Conservation (phyloP, 148 eudicot genomes). For the Nepenthes gracilis region DNA sequence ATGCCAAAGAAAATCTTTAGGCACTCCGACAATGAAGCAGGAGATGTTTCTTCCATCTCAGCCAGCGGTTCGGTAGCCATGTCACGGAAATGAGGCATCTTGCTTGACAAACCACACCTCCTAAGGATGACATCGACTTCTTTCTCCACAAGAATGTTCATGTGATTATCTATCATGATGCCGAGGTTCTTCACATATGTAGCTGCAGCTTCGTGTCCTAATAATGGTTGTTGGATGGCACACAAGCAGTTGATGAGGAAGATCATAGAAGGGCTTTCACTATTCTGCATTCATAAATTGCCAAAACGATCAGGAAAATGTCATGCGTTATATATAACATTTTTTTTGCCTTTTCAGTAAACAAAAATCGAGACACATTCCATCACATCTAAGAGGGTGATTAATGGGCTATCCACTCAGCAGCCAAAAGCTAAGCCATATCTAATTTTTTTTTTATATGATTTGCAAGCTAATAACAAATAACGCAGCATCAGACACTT, state of each 20-base stretch:
- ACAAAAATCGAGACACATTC: too few species aligned
- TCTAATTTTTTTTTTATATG: too few species aligned
- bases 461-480: too few species aligned
- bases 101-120: slow-evolving; percentile 63
- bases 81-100: slow-evolving; percentile 61
- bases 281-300: slow-evolving; percentile 31
- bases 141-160: slow-evolving; percentile 57
- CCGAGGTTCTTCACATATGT: slow-evolving; percentile 67
- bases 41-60: slow-evolving; percentile 75
- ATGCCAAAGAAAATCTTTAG: slow-evolving; percentile 82
- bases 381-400: too few species aligned
- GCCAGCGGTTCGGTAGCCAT: slow-evolving; percentile 37
- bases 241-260: slow-evolving; percentile 92
- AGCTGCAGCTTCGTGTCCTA: slow-evolving; percentile 67
- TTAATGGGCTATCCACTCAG: too few species aligned
- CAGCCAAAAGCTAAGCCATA: too few species aligned
- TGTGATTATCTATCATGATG: slow-evolving; percentile 55
- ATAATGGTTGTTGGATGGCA: slow-evolving; percentile 80
- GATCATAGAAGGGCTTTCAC: slow-evolving; percentile 80
- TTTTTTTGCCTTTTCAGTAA: too few species aligned
- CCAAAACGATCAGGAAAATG: neutral
- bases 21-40: slow-evolving; percentile 58
- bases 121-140: slow-evolving; percentile 67
- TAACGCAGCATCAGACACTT: too few species aligned
- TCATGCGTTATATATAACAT: too few species aligned